phyloP scores from a whole-genome alignment of 257 asterid genomes.

The Rhazya stricta region DNA sequence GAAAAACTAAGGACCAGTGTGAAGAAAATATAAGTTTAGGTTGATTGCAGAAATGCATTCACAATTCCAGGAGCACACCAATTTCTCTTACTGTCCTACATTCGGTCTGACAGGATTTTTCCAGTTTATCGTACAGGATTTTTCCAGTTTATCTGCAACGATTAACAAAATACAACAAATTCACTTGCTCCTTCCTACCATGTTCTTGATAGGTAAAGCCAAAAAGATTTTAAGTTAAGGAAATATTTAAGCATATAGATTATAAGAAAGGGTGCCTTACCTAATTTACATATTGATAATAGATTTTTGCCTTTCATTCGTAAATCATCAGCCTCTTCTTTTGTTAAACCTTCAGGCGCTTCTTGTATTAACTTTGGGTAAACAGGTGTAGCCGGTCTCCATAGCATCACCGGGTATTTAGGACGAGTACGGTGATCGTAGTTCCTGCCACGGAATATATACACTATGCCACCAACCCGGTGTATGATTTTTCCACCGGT shows the following conservation, averaged over 20 bases:
- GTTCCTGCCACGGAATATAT: conserved; percentile 90
- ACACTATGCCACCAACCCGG: conserved; percentile 80
- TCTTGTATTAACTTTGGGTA: conserved; percentile 97
- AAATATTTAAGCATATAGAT: neutral
- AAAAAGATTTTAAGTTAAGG: neutral
- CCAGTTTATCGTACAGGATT: neutral
- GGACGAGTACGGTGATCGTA: conserved; percentile 74
- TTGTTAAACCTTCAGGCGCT: conserved; percentile 88
- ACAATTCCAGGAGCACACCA: neutral
- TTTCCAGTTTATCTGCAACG: neutral
- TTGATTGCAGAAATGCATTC: neutral
- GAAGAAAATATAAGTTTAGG: neutral
- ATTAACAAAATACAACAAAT: neutral
- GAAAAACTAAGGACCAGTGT: neutral
- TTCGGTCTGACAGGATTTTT: neutral
- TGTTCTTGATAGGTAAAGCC: neutral
- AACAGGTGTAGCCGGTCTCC: conserved; percentile 99
- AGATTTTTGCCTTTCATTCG: conserved; percentile 65
- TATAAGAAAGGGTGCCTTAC: conserved; percentile 27
- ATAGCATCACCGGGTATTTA: conserved; percentile 78
- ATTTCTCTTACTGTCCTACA: neutral
- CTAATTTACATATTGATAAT: conserved; percentile 79
- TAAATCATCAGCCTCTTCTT: conserved; percentile 74
- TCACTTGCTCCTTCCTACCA: neutral
- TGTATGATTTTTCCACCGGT: conserved; percentile 77